Evolutionary conservation across 2,329 filamentous ascomycete species (phyloP), one percentile per base, ranked within the genome.

Genomic region (Trichophyton simii): DNA sequence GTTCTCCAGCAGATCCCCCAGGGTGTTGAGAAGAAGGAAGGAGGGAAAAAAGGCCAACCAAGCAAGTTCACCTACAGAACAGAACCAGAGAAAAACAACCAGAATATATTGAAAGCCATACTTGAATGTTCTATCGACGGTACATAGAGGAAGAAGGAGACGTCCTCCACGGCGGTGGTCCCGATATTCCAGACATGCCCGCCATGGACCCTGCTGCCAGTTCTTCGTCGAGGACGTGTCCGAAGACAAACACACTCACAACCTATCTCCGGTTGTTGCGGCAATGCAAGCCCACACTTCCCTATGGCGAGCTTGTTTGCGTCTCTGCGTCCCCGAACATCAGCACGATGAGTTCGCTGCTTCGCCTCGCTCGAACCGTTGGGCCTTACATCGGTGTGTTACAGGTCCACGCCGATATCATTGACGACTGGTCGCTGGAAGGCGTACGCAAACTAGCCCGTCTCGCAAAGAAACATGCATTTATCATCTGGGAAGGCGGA

Each of bases 331-430:
- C 82, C 22, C 81, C 82, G 61, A 81, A 82, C 65, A 79, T 85
- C 63, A 79, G 78, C 57, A 83, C 77, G 57, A 81, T 82, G 9
- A 76, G 78, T 59, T 76, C 81, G 65, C 76, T 85, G 18, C 70
- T 85, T 18, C 74, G 76, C 50, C 72, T 85, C 8, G 82, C 82
- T 34, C 78, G 82, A 64, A 78, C 83, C 41, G 76, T 84, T 15
- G 83, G 83, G 63, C 82, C 84, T 65, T 78, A 80, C 63, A 84
- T 85, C 62, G 83, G 81, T 65, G 71, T 85, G 31, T 74, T 85
- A 61, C 83, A 84, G 71, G 81, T 83, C 3, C 82, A 84, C 67
- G 82, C 81, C 61, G 83, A 85, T 71, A 83, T 83, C 59, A 80
- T 85, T 66, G 77, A 79, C 64, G 83, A 85, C 70, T 85, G 82